Base-by-base conservation (phyloP, 306 rosid genomes). In the Erythrophleum fordii region DNA sequence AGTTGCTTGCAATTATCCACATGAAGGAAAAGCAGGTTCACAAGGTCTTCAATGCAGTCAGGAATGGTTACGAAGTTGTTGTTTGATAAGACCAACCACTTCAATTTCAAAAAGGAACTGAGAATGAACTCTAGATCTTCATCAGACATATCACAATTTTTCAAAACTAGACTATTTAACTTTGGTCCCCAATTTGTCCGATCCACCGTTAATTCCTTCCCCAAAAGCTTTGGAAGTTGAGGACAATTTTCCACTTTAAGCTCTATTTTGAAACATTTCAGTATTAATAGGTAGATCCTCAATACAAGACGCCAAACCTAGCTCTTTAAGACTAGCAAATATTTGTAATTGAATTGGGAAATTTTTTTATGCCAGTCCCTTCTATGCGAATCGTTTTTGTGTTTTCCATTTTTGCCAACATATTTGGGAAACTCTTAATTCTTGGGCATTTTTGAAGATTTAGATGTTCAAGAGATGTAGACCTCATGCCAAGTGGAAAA, bases 21-120 rank as follows among this genome's bases (percentile, higher is more conserved):
- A 10, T 41, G 16, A 70, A 84, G 87, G 44, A 72, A 53, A 68
- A 71, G 22, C 41, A 83, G 73, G 53, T 77, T 25, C 2, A 28
- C 26, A 62, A 83, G 82, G 41, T 83, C 79, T 77, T 77, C 79
- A 62, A 83, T 64, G 73, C 82, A 70, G 2, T 37, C 75, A n/a
- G 86, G 86, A 29, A 83, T 64, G 61, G 79, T 51, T 20, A 72
- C 62, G 17, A 83, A 77, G 20, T 62, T 77, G 75, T 83, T 83
- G 12, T 64, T 49, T 42, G 82, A 70, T 72, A 83, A 51, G 61
- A 60, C 35, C 67, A 82, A 82, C 74, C 78, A 77, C 34, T 61
- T 77, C n/a, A 82, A 29, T 29, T 72, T 23, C 5, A 51, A 59
- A 61, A 83, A 83, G 42, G 49, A 51, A 8, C 20, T 52, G 42